Evolutionary conservation across 176 grass and related monocot species (phyloP), one percentile per base, ranked within the genome.

Genomic region (Bromus sterilis): DNA sequence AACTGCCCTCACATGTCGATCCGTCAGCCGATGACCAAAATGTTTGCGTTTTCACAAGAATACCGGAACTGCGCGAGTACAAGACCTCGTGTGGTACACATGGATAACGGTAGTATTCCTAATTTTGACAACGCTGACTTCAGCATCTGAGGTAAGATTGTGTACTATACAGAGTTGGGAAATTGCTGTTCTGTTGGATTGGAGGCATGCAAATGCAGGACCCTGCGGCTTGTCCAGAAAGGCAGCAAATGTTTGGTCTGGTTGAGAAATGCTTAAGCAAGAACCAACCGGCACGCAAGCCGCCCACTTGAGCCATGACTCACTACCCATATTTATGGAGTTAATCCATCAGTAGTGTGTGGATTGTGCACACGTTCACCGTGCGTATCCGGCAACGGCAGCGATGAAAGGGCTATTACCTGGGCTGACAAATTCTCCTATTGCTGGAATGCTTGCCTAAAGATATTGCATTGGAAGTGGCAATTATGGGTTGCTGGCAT

Each of bases 1-100:
- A 89, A 78, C 83, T 82, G 66, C 83, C 63, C 20, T 60, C n/a
- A n/a, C n/a, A n/a, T n/a, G n/a, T n/a, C n/a, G 61, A 29, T 73
- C 55, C 55, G 77, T 53, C 30, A 81, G 24, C 68, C 26, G 32
- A 25, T 78, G 72, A 37, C 20, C 66, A 57, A 65, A 48, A 46
- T n/a, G n/a, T 18, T 11, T 55, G 66, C 28, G 23, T 75, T 80
- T 82, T 74, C 56, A 67, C 23, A 26, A 13, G 72, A 82, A 72
- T 55, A 78, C 18, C 14, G 11, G 61, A 84, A 25, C 30, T 11
- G 80, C 35, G 28, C 2, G 33, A 61, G 64, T 25, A 33, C 79
- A n/a, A 64, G 28, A 71, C 39, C 15, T 48, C 31, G 15, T 49
- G 28, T 32, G 42, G 31, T 32, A 5, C 60, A 25, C 34, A 40